Percentiles rank a stretch among this genome's conserved stretches.
These are phyloP conservation scores for Amniculicola lignicola DNA, from an alignment of 495 filamentous ascomycete species.

Conservation along the genomic window DNA sequence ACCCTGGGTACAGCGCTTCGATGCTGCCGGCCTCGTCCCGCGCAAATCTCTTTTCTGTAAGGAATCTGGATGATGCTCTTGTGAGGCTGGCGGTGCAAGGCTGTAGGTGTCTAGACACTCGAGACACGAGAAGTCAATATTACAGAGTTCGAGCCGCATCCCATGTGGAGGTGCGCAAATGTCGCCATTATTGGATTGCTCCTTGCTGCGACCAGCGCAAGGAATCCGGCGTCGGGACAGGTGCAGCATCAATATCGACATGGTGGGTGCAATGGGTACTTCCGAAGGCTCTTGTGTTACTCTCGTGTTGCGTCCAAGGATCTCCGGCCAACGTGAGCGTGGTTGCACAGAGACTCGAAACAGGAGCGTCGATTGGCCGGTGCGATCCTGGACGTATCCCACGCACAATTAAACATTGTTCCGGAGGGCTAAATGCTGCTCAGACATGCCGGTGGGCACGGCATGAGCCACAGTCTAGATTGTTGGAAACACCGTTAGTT, in stretches of 20 bases:
- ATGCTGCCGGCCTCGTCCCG: constrained; percentile 28
- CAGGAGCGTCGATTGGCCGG: constrained; percentile 10
- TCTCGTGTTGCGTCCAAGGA: constrained; percentile 1
- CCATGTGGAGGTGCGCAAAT: no score
- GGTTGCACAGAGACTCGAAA: constrained; percentile 1
- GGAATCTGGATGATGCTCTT: neutral
- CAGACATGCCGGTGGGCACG: constrained; percentile 24
- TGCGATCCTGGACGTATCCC: constrained; percentile 8
- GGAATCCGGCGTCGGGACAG: neutral
- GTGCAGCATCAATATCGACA: constrained; percentile 3
- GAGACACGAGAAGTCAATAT: neutral
- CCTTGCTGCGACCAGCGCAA: no score
- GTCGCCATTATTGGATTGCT: no score
- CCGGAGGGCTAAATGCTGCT: constrained; percentile 21
- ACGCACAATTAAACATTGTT: constrained; percentile 28
- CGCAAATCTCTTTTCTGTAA: constrained; percentile 10
- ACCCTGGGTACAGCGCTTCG: no score
- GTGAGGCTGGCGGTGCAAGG: constrained; percentile 11
- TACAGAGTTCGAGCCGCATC: neutral
- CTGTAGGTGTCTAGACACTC: no score
- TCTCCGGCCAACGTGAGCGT: constrained; percentile 2
- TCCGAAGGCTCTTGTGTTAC: neutral
- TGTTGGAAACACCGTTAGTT: constrained; percentile 32
- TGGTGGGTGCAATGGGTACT: no score
- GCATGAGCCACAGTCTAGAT: constrained; percentile 30